Evolutionary conservation across 495 filamentous ascomycete genomes (phyloP), one percentile per base, ranked within the genome.

Genomic region (Neurospora intermedia): DNA sequence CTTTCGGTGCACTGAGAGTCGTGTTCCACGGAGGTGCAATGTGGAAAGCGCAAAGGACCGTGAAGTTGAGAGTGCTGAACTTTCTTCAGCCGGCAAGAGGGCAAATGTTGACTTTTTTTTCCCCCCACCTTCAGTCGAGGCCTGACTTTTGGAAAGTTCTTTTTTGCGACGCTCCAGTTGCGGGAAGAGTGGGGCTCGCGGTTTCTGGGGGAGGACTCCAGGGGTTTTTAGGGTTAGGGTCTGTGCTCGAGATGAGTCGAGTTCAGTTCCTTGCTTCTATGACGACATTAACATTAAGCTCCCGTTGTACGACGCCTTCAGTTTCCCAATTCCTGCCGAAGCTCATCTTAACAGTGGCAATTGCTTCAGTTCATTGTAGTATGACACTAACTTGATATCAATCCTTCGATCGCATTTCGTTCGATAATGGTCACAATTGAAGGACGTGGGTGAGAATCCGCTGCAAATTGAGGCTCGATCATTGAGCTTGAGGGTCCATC

Each of bases 81-180:
- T 70, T 48, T 9, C 20, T 16, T 71, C 31, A 45, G n/a, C 8
- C 41, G 54, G 42, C 35, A 31, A 11, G 39, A 39, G 48, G 42
- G 38, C 71, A 16, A 35, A n/a, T 54, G 43, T 27, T 8, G 27
- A 62, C 54, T 62, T 62, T 62, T 20, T 31, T 42, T 66, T 6
- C 6, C 35, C 35, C 35, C 35, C 35, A 38, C 35, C 35, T 5
- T 38, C 35, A 38, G 27, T 31, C 27, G 27, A 31, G 27, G 27
- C 45, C 20, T 72, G 71, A 71, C 48, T 73, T 73, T 76, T 73
- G 20, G 4, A 59, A 27, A 59, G 48, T 15, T 59, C 20, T 74
- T 73, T 74, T 74, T 72, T 43, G 20, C 71, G 18, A 46, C 13
- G 42, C 31, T 40, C 11, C 23, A 16, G 27, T 38, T 62, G 31